Base-by-base conservation (phyloP, 1,284 basidiomycete genomes). In the Sanghuangporus baumii region DNA sequence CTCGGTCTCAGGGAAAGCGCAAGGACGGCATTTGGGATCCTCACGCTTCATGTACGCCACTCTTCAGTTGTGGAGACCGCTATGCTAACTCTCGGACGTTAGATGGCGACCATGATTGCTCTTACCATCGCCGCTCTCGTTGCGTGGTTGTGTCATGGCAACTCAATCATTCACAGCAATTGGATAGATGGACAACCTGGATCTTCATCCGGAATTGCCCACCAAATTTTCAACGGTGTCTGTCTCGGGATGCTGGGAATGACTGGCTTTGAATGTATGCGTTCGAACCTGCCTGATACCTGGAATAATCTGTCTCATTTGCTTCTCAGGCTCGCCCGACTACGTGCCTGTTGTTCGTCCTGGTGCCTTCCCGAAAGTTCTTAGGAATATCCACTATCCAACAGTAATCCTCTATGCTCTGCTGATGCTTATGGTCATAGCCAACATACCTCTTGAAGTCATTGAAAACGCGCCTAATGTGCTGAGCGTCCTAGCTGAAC, bases 181-280 rank as follows among this genome's bases (percentile, higher is more conserved):
- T 90, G 88, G 88, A 66, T 66, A 52, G 68, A 62, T 37, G 79
- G 76, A 6, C 72, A 71, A 58, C 70, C 66, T 16, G 68, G 67
- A 26, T 74, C 74, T 9, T 66, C 69, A 0, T 61, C 68, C 1
- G 70, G 69, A 2, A 71, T 83, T 12, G 70, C 74, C 2, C 76
- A 71, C 14, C 78, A 86, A 55, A 72, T 85, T 5, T 90, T 85
- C 69, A 75, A 84, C 63, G 88, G 88, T 0, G 76, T 86, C 31
- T 89, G 87, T 66, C 73, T 90, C 6, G 81, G 84, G 0, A 85
- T 89, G 75, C 75, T 90, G 1, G 87, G 86, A 0, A 76, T 89
- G 37, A 89, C 88, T 2, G 87, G 88, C 8, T 81, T 85, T 67
- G 85, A 87, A 77, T 86, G 85, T 86, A 67, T 34, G 62, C 36